Conservation (phyloP, 2,329 filamentous ascomycete species). For the Sporothrix brasiliensis region DNA sequence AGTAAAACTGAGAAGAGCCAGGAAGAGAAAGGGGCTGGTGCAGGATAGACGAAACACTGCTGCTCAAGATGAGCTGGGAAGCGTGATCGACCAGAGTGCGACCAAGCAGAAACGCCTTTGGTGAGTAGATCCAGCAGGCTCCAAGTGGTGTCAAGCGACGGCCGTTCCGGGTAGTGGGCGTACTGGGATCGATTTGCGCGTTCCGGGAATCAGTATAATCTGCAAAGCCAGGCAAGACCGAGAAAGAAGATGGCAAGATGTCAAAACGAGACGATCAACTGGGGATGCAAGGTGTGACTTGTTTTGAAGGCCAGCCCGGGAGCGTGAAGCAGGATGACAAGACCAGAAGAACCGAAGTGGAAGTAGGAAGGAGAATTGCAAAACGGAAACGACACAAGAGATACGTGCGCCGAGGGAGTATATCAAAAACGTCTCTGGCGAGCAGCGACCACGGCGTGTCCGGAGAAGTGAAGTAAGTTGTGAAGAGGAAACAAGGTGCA, state of each 20-base stretch:
- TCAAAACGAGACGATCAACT: not conserved
- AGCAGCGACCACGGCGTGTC: slow-evolving; percentile 15
- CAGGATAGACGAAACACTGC: slow-evolving; percentile 32
- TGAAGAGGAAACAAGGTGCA: not conserved
- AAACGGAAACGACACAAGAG: not conserved
- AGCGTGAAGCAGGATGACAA: not conserved
- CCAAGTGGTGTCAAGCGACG: not conserved
- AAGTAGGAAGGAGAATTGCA: not conserved
- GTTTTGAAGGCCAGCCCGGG: slow-evolving; percentile 18
- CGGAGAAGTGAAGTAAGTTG: not conserved
- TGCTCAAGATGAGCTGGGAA: slow-evolving; percentile 30
- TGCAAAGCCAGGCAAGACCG: slow-evolving; percentile 22
- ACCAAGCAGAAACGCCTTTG: slow-evolving; percentile 34
- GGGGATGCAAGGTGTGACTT: not conserved
- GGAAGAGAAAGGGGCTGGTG: slow-evolving; percentile 16
- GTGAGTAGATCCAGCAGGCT: not conserved
- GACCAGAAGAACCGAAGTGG: not conserved
- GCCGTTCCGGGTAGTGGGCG: slow-evolving; percentile 3
- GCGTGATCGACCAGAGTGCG: slow-evolving; percentile 38
- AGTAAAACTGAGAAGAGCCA: not conserved
- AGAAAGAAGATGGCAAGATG: not conserved
- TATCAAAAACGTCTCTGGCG: slow-evolving; percentile 15
- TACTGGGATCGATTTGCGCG: slow-evolving; percentile 26
- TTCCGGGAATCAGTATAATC: slow-evolving; percentile 30
- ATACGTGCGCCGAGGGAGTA: slow-evolving; percentile 9